These are phyloP conservation scores for Epichloe coenophiala DNA, from an alignment of 2,329 filamentous ascomycete species.

Conservation along the genomic window DNA sequence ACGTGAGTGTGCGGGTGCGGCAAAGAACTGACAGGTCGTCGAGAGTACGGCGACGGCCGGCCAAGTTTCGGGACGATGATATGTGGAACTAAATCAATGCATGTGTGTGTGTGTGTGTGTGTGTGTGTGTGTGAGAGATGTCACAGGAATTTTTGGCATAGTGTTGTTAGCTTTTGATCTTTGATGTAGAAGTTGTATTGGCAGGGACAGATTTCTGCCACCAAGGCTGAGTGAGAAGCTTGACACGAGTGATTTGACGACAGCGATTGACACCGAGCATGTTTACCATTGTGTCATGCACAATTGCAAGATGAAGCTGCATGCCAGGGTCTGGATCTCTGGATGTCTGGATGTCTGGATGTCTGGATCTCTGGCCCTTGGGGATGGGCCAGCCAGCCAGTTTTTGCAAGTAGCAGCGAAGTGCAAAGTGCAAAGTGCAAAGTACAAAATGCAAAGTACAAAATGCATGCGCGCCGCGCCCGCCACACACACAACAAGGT, in stretches of 20 bases:
- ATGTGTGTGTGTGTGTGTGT: background rate
- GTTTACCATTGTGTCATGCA: too few relatives aligned
- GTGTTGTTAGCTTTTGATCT: too few relatives aligned
- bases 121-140: background rate
- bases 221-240: background rate
- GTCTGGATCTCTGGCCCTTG: too few relatives aligned
- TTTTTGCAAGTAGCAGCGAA: too few relatives aligned
- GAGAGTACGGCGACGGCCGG: conserved; percentile 20
- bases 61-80: conserved; percentile 23
- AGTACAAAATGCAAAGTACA: too few relatives aligned
- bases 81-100: conserved; percentile 8
- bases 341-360: too few relatives aligned
- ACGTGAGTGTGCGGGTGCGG: conserved; percentile 18
- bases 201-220: background rate
- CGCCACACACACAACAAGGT: conserved; percentile 9
- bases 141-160: background rate
- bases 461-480: background rate
- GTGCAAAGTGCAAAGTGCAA: too few relatives aligned
- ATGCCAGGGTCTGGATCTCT: too few relatives aligned
- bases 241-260: background rate
- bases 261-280: too few relatives aligned
- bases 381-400: too few relatives aligned
- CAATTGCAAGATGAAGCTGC: too few relatives aligned
- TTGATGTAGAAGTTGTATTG: too few relatives aligned
- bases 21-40: conserved; percentile 13